Evolutionary conservation across 768 basidiomycete genomes (phyloP).

Genomic region (Kwoniella shandongensis): DNA sequence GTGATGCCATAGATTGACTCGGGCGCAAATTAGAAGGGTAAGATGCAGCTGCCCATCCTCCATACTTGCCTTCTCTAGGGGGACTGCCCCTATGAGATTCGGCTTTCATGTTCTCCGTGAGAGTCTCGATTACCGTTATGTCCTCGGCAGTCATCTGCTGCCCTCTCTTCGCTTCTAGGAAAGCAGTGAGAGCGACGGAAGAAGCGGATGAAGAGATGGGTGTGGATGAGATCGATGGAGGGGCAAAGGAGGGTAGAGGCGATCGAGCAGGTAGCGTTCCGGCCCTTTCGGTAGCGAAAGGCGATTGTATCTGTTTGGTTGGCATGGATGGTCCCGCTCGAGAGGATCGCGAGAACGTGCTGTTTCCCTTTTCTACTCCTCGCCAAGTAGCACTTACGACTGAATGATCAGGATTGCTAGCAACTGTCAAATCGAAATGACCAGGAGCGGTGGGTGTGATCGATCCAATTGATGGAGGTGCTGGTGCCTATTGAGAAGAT

Average conservation of each 20-base stretch:
- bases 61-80: not conserved
- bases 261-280: constrained; percentile 1
- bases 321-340: not conserved
- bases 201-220: constrained; percentile 25
- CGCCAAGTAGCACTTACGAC: too few species aligned
- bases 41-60: constrained; percentile 37
- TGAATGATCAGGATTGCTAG: too few species aligned
- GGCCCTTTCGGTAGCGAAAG: not conserved
- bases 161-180: constrained; percentile 38
- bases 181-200: constrained; percentile 31
- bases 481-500: not conserved
- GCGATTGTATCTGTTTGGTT: not conserved
- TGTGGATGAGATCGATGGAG: not conserved
- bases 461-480: not conserved
- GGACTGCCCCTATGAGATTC: constrained; percentile 25
- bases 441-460: constrained; percentile 17
- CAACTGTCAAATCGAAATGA: not conserved
- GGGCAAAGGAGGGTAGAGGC: constrained; percentile 14
- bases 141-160: constrained; percentile 34
- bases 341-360: constrained; percentile 7
- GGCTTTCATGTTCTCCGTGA: constrained; percentile 33
- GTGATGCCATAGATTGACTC: not conserved
- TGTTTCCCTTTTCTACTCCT: too few species aligned
- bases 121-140: constrained; percentile 30
- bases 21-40: constrained; percentile 15